A percentile compares a stretch with the other conserved stretches of the same genome.
These are phyloP conservation scores for Cystobasidium sp. DNA, from an alignment of 1,284 basidiomycete species.

Conservation along the genomic window DNA sequence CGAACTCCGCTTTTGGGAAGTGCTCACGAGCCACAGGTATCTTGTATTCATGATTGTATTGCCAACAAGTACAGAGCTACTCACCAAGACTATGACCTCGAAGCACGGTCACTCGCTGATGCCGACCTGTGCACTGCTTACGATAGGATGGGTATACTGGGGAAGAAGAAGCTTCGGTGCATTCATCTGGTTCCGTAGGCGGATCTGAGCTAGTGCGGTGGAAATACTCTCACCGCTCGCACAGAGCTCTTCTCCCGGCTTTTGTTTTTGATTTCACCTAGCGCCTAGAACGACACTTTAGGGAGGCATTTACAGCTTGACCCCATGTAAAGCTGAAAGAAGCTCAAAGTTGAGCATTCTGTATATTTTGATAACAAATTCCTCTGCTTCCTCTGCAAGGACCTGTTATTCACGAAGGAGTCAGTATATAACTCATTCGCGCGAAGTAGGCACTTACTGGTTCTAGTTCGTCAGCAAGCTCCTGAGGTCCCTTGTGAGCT, in stretches of 20 bases:
- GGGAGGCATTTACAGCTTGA: constrained; percentile 13
- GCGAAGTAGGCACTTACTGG: constrained; percentile 48
- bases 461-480: constrained; percentile 55
- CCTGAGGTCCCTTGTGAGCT: constrained; percentile 51
- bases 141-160: constrained; percentile 9
- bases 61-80: constrained; percentile 9
- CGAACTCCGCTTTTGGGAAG: neutral
- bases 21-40: too few relatives aligned
- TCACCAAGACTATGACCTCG: constrained; percentile 9
- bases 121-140: neutral
- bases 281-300: neutral
- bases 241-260: neutral
- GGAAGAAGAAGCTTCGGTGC: constrained; percentile 1
- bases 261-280: neutral
- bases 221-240: constrained; percentile 12
- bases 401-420: constrained; percentile 44
- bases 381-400: constrained; percentile 52
- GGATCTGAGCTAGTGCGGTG: neutral
- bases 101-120: neutral
- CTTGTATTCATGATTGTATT: neutral
- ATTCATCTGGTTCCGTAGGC: neutral
- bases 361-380: constrained; percentile 51
- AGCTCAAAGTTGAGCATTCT: constrained; percentile 45
- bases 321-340: constrained; percentile 36
- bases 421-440: constrained; percentile 38